A percentile compares a stretch with the other conserved stretches of the same genome.
phyloP scores from a whole-genome alignment of 129 eudicot species.

The Chrysanthemum makinoi region DNA sequence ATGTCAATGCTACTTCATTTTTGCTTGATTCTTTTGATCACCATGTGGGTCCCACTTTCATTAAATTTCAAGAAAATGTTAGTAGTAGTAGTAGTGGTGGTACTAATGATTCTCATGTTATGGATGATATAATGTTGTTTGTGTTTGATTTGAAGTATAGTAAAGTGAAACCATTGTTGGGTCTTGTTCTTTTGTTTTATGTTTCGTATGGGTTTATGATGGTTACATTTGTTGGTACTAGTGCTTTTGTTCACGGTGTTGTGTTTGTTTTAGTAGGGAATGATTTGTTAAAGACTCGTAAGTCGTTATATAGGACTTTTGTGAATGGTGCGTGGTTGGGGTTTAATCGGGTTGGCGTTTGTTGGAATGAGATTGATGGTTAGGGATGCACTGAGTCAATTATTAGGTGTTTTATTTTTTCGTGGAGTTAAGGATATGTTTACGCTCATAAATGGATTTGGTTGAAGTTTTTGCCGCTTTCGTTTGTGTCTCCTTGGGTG shows the following conservation, averaged over 20 bases:
- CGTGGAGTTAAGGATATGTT: slow-evolving; percentile 77
- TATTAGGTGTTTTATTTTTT: slow-evolving; percentile 62
- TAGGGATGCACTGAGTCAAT: slow-evolving; percentile 65
- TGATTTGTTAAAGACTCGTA: slow-evolving; percentile 45
- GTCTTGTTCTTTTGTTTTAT: slow-evolving; percentile 43
- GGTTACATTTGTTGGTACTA: slow-evolving; percentile 47
- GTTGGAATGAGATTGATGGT: slow-evolving; percentile 69
- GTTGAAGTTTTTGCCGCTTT: slow-evolving; percentile 83
- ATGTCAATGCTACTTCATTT: slow-evolving; percentile 35
- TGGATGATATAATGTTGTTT: slow-evolving; percentile 37
- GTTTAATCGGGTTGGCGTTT: slow-evolving; percentile 51
- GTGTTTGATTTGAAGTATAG: slow-evolving; percentile 51
- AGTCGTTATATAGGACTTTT: slow-evolving; percentile 33
- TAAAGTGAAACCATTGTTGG: slow-evolving; percentile 54
- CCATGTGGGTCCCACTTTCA: slow-evolving; percentile 38
- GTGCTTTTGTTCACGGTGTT: slow-evolving; percentile 71
- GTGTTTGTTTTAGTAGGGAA: slow-evolving; percentile 61
- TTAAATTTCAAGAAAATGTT: slow-evolving; percentile 13
- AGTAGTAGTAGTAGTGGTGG: slow-evolving; percentile 19
- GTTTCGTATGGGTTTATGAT: slow-evolving; percentile 65
- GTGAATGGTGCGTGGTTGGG: slow-evolving; percentile 71
- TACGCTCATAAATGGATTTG: slow-evolving; percentile 67
- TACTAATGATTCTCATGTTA: slow-evolving; percentile 35
- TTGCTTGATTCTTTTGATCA: slow-evolving; percentile 39
- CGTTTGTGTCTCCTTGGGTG: slow-evolving; percentile 54